A percentile compares a stretch with the other conserved stretches of the same genome.
Conservation (phyloP, 2,329 filamentous ascomycete genomes). For the Rhynchosporium secalis region DNA sequence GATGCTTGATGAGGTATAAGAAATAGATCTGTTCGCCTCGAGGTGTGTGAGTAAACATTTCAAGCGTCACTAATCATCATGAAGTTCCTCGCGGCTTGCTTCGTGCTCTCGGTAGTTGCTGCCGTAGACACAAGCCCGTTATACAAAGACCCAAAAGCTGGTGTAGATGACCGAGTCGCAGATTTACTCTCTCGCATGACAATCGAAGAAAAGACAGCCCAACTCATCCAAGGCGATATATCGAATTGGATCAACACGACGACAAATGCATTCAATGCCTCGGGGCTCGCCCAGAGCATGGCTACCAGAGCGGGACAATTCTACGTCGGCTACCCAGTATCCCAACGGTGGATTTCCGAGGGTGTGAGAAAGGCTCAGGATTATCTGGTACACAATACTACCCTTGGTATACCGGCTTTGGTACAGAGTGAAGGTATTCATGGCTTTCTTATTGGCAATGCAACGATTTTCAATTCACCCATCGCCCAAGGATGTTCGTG, state of each 20-base stretch:
- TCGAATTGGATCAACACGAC: constrained; percentile 73
- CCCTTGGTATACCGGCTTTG: constrained; percentile 69
- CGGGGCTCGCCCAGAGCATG: constrained; percentile 67
- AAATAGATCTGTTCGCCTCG: neutral
- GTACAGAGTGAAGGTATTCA: constrained; percentile 76
- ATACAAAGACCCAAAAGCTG: constrained; percentile 19
- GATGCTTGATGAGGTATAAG: neutral
- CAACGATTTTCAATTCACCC: constrained; percentile 77
- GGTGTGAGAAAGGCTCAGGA: constrained; percentile 67
- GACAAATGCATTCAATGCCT: constrained; percentile 64
- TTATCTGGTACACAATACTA: constrained; percentile 66
- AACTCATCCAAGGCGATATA: constrained; percentile 69
- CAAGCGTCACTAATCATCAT: neutral
- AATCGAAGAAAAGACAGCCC: constrained; percentile 70
- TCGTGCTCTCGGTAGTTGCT: neutral
- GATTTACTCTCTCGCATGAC: constrained; percentile 68
- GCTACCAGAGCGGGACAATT: constrained; percentile 53
- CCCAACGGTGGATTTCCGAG: constrained; percentile 61
- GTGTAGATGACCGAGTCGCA: constrained; percentile 19
- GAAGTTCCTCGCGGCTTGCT: constrained; percentile 9
- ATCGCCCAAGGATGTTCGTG: constrained; percentile 72
- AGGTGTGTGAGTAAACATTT: no score
- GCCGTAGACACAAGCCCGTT: constrained; percentile 11
- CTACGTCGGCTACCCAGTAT: constrained; percentile 69
- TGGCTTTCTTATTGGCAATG: constrained; percentile 69